Conservation (phyloP, 257 asterid species). For the Solanum gandarillasii region DNA sequence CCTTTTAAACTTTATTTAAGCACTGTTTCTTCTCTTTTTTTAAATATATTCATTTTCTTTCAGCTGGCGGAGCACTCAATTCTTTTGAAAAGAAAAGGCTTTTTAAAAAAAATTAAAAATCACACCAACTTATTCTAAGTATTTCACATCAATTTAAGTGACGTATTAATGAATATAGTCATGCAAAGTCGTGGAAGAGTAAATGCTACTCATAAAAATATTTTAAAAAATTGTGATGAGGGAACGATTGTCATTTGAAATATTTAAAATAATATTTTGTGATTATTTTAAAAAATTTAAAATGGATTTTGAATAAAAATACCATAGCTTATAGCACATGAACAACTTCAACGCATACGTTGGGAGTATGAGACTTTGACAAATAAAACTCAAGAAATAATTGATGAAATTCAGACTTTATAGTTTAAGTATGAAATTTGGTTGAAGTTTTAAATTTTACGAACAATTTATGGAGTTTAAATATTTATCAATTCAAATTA, state of each 20-base stretch:
- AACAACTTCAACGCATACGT: neutral
- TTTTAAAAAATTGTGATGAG: neutral
- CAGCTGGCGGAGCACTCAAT: neutral
- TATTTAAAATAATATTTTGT: no score
- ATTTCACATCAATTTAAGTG: neutral
- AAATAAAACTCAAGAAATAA: no score
- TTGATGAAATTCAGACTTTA: no score
- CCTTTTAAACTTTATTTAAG: conserved; percentile 18
- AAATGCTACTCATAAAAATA: neutral
- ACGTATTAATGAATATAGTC: neutral
- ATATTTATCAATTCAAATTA: neutral
- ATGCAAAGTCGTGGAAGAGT: neutral
- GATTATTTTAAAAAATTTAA: neutral
- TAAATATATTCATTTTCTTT: neutral
- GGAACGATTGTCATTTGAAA: neutral
- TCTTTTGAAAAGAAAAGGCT: neutral
- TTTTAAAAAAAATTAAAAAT: neutral
- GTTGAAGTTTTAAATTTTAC: neutral
- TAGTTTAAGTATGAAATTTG: neutral
- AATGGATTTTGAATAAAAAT: no score
- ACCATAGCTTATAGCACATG: no score
- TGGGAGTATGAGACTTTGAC: neutral
- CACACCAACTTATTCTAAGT: neutral
- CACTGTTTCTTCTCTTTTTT: neutral
- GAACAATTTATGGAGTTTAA: neutral